Conservation (phyloP, 495 filamentous ascomycete species). For the Aspergillus steynii region DNA sequence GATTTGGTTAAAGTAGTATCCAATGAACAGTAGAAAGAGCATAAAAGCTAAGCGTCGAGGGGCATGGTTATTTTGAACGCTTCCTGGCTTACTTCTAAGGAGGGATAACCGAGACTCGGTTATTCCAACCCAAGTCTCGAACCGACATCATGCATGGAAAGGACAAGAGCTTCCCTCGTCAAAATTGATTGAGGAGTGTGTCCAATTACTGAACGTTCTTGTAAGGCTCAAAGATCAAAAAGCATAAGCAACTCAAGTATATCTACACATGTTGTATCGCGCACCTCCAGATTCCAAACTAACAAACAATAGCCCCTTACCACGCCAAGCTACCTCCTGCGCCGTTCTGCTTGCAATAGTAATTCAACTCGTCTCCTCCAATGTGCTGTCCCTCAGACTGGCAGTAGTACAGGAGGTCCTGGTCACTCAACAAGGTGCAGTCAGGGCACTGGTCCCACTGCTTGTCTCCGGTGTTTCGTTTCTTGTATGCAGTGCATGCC, state of each 20-base stretch:
- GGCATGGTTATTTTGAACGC: too few relatives aligned
- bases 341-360: slow-evolving; percentile 20
- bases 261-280: not conserved
- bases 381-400: slow-evolving; percentile 20
- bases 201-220: too few relatives aligned
- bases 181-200: too few relatives aligned
- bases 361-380: slow-evolving; percentile 21
- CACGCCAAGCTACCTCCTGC: slow-evolving; percentile 18
- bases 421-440: slow-evolving; percentile 18
- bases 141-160: too few relatives aligned
- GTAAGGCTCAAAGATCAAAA: not conserved
- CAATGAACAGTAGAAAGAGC: too few relatives aligned
- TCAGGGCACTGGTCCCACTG: slow-evolving; percentile 28
- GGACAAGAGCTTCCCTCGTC: too few relatives aligned
- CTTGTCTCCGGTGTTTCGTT: slow-evolving; percentile 25
- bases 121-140: too few relatives aligned
- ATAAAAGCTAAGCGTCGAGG: too few relatives aligned
- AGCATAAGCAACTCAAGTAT: not conserved
- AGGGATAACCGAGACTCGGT: too few relatives aligned
- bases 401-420: slow-evolving; percentile 21
- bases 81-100: too few relatives aligned
- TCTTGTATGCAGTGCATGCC: slow-evolving; percentile 24
- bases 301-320: not conserved
- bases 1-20: not conserved
- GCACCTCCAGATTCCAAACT: too few relatives aligned